Base-by-base conservation (phyloP, 2,329 filamentous ascomycete species). In the Paracoccidioides brasiliensis region DNA sequence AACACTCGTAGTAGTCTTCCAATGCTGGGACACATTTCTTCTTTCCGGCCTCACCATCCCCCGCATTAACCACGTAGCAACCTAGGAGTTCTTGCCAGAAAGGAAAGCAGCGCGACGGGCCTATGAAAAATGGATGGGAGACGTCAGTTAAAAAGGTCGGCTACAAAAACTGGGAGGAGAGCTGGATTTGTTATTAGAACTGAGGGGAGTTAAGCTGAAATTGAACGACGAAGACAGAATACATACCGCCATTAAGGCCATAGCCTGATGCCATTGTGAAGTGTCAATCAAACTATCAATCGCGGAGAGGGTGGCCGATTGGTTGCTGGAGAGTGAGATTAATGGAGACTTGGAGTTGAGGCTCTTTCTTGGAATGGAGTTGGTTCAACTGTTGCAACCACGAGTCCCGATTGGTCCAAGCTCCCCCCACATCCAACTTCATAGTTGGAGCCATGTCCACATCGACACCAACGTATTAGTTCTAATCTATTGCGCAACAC, bases 41-140 rank as follows among this genome's bases (percentile, higher is more conserved):
- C 77, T 90, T 93, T 64, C 88, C 88, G 63, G 82, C 78, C 67
- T 90, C 86, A 55, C 91, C 86, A 61, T 85, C 77, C 62, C 80
- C 81, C 55, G 89, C 89, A 77, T 97, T 97, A 69, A 95, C 84
- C 59, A 96, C 90, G 73, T 98, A 98, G 82, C 93, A 98, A 67
- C 90, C 90, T 70, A 98, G 86, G 62, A 97, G 84, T 76, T 98
- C 93, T 77, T 98, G 93, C 93, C 93, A 98, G 82, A 96, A 98
- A 70, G 90, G 88, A 78, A 95, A 97, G 83, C 93, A 98, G 74
- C 91, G 88, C 66, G 78, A 80, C 62, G 80, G 80, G 67, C 83
- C 82, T 85, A 66, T 3, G 15, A 33, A 15, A 7, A 33, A 33
- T 14, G 41, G 55, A 51, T 55, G 53, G 52, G 58, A 55, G 43